These are phyloP conservation scores for Pseudoturritis turrita DNA, from an alignment of 345 rosid species.

Conservation along the genomic window DNA sequence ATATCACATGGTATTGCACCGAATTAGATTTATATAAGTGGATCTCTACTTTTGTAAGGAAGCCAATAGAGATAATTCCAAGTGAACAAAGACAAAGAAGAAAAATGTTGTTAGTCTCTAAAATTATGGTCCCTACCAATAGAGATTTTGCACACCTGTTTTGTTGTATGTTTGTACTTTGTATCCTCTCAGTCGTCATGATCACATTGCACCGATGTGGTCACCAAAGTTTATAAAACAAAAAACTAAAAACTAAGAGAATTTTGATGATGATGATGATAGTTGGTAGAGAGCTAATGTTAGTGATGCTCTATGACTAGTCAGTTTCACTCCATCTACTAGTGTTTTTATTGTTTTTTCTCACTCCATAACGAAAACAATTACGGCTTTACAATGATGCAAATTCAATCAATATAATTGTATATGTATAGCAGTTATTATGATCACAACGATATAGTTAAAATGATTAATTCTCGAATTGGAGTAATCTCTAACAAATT, in stretches of 20 bases:
- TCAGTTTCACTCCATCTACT: conserved; percentile 17
- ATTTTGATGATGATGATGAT: not conserved
- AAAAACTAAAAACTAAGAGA: not conserved
- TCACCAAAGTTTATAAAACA: not conserved
- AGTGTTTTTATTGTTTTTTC: not conserved
- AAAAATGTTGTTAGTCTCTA: not conserved
- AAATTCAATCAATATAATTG: not conserved
- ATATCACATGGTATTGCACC: not conserved
- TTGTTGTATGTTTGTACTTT: conserved; percentile 1
- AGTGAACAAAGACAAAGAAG: conserved; percentile 4
- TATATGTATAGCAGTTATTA: not conserved
- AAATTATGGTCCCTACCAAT: conserved; percentile 8
- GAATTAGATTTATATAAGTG: not conserved
- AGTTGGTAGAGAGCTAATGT: not conserved
- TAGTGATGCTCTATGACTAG: conserved; percentile 6
- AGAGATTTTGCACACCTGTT: conserved; percentile 19
- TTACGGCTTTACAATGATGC: conserved; percentile 5
- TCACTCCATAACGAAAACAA: not conserved
- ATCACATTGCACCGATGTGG: conserved; percentile 15
- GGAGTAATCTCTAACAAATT: not conserved
- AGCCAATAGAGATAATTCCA: conserved; percentile 5
- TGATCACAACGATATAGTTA: not conserved
- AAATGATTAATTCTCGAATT: not conserved
- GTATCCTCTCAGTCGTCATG: conserved; percentile 18
- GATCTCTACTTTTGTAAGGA: not conserved